Conservation (phyloP, 2,329 filamentous ascomycete genomes). For the Trichoderma oligosporum region DNA sequence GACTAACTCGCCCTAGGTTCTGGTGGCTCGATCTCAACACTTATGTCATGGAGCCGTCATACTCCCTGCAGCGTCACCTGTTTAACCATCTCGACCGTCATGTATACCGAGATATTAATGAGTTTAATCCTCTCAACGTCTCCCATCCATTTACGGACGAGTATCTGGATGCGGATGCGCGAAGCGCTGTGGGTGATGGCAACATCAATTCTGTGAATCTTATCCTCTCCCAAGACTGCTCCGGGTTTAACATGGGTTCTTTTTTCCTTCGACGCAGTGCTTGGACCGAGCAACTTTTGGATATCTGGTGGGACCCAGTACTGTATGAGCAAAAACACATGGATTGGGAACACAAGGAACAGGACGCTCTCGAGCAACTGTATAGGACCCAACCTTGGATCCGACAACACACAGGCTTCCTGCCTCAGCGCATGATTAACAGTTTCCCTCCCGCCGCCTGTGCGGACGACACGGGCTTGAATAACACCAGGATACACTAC, state of each 20-base stretch:
- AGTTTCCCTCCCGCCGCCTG: constrained; percentile 90
- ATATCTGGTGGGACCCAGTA: constrained; percentile 98
- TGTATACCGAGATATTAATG: constrained; percentile 92
- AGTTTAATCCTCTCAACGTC: constrained; percentile 93
- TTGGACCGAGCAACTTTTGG: constrained; percentile 88
- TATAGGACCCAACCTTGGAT: constrained; percentile 93
- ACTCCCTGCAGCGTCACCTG: constrained; percentile 85
- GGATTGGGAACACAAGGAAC: constrained; percentile 98
- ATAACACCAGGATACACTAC: constrained; percentile 80
- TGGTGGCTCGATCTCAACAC: constrained; percentile 99
- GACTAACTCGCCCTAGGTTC: constrained; percentile 62
- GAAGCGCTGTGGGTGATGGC: constrained; percentile 72
- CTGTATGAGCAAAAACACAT: constrained; percentile 98
- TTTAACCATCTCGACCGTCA: constrained; percentile 73
- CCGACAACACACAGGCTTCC: constrained; percentile 79
- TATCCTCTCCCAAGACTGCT: constrained; percentile 87
- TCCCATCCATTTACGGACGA: constrained; percentile 70
- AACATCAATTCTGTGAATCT: constrained; percentile 77
- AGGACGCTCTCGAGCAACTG: constrained; percentile 89
- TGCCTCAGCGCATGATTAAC: constrained; percentile 89
- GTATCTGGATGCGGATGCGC: constrained; percentile 73
- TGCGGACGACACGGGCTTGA: constrained; percentile 59
- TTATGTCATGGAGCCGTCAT: constrained; percentile 92
- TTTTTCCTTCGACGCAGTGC: constrained; percentile 84
- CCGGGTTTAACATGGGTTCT: constrained; percentile 92